phyloP scores from a whole-genome alignment of 345 rosid species.

The Corchorus olitorius region DNA sequence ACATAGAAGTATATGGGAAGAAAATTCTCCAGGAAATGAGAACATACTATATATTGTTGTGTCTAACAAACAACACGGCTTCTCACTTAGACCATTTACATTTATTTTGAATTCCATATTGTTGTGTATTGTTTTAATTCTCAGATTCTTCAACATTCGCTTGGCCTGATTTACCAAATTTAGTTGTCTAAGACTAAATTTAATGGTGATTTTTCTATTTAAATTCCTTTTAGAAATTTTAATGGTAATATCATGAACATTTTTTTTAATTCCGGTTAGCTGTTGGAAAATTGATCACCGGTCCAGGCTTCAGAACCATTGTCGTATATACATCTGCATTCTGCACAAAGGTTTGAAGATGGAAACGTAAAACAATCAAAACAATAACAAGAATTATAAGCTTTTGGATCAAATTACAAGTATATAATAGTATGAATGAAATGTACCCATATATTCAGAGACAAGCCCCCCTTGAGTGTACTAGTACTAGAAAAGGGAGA shows the following conservation, averaged over 20 bases:
- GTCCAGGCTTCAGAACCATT: conserved; percentile 76
- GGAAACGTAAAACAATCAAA: background rate
- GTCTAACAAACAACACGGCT: conserved; percentile 52
- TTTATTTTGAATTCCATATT: conserved; percentile 70
- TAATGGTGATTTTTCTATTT: conserved; percentile 3
- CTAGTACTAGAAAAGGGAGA: background rate
- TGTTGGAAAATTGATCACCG: conserved; percentile 60
- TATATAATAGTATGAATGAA: background rate
- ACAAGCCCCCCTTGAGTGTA: conserved; percentile 74
- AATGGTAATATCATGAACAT: conserved; percentile 43
- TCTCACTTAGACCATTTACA: conserved; percentile 74
- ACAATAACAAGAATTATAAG: background rate
- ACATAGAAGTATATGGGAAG: conserved; percentile 7
- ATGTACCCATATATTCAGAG: conserved; percentile 78
- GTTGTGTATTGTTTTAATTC: conserved; percentile 61
- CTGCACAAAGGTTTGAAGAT: conserved; percentile 38
- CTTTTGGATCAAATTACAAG: background rate
- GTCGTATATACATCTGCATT: conserved; percentile 80
- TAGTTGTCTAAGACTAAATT: conserved; percentile 3
- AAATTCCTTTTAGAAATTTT: no score
- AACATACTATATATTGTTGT: conserved; percentile 60
- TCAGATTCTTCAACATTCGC: conserved; percentile 71
- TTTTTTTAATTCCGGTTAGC: conserved; percentile 62
- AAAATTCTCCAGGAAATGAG: conserved; percentile 1
- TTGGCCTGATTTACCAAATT: conserved; percentile 51